Evolutionary conservation across 148 eudicot species (phyloP), one percentile per base, ranked within the genome.

Genomic region (Rheum nobile): DNA sequence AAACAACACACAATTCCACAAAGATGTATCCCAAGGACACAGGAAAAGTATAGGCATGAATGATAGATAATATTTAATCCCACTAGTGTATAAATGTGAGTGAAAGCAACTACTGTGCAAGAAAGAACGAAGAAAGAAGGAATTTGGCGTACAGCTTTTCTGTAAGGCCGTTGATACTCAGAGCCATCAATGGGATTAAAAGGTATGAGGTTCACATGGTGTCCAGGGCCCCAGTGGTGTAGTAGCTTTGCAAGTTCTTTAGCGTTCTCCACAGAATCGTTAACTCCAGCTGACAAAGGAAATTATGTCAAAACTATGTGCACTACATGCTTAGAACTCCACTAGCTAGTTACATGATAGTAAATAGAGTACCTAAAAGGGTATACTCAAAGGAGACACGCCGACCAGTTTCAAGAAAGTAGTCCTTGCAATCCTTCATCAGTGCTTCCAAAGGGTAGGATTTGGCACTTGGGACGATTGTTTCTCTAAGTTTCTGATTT

Each of bases 301-400:
- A 50, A 37, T 26, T 16, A 24, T 43, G 54, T 28, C 39, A 73
- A 72, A 46, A 3, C 31, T 16, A 21, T 73, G 38, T 17, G n/a
- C 47, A 31, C 73, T 46, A 32, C 14, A 50, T 17, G 24, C 9
- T 41, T 34, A 61, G 6, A 61, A 39, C 10, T 26, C 1, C 52
- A 17, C 5, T 19, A 55, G 44, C 32, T 50, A 73, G 74, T 52
- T n/a, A 31, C 63, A 74, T 29, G 24, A 28, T 67, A 61, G 44
- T 65, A 32, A 82, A 8, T 4, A 41, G 10, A 73, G 48, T 87
- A 96, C 99, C 99, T 92, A 96, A 71, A 73, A 96, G 95, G 71
- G 99, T 92, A 76, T 96, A 96, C 82, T 96, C 99, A 80, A 96
- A 96, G 72, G 99, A 85, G 69, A 96, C 96, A 26, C 99, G 88